phyloP scores from a whole-genome alignment of 2,329 filamentous ascomycete species.

The Mycogone perniciosa region DNA sequence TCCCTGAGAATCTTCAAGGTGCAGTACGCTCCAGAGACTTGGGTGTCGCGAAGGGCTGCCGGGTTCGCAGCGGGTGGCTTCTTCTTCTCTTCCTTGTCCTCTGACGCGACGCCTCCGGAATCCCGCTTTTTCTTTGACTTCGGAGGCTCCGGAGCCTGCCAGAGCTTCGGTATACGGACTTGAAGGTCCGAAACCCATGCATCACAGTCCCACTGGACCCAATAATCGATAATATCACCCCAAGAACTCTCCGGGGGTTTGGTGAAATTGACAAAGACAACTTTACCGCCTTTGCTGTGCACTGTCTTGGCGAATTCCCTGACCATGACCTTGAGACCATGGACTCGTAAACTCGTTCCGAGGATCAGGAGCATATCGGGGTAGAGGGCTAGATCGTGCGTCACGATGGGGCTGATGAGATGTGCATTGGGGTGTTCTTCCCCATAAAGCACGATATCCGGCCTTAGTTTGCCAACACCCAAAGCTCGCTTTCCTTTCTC shows the following conservation, averaged over 20 bases:
- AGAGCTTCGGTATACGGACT: slow-evolving; percentile 51
- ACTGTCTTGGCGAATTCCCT: slow-evolving; percentile 66
- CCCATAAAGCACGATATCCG: slow-evolving; percentile 68
- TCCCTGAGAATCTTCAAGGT: slow-evolving; percentile 36
- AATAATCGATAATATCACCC: slow-evolving; percentile 68
- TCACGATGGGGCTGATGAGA: slow-evolving; percentile 60
- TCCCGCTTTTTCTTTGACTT: slow-evolving; percentile 35
- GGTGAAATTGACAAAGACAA: slow-evolving; percentile 68
- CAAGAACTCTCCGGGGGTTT: slow-evolving; percentile 66
- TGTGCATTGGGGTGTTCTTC: slow-evolving; percentile 66
- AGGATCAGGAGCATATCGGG: slow-evolving; percentile 65
- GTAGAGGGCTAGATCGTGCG: slow-evolving; percentile 57
- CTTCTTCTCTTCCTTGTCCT: slow-evolving; percentile 23
- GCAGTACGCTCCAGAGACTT: slow-evolving; percentile 39
- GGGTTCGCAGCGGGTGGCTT: slow-evolving; percentile 33
- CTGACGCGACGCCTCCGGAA: slow-evolving; percentile 18
- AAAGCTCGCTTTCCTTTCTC: slow-evolving; percentile 61
- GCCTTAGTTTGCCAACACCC: slow-evolving; percentile 60
- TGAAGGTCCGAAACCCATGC: slow-evolving; percentile 63
- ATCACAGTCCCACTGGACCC: slow-evolving; percentile 70
- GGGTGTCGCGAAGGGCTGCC: slow-evolving; percentile 40
- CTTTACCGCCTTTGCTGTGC: slow-evolving; percentile 60
- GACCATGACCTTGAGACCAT: slow-evolving; percentile 64
- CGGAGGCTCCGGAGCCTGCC: slow-evolving; percentile 45
- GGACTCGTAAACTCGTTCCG: slow-evolving; percentile 64